phyloP scores from a whole-genome alignment of 257 asterid genomes.

The Handroanthus guayacan region DNA sequence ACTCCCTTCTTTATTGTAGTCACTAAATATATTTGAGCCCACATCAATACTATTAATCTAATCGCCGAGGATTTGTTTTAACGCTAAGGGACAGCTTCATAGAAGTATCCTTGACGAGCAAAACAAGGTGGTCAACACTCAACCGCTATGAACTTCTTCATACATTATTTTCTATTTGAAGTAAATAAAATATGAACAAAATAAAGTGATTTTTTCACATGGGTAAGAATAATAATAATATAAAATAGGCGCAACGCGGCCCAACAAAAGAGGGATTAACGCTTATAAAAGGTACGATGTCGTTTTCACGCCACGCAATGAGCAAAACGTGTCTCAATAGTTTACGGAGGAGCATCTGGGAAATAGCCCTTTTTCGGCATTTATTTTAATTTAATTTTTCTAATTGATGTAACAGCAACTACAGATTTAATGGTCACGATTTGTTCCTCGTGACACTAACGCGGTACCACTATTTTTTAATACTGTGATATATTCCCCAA shows the following conservation, averaged over 20 bases:
- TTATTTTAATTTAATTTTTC: background rate
- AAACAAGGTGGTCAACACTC: no score
- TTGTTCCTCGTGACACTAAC: background rate
- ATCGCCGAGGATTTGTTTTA: no score
- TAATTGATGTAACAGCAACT: background rate
- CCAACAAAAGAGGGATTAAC: background rate
- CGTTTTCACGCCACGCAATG: constrained; percentile 5
- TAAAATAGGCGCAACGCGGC: background rate
- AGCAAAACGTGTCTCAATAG: constrained; percentile 22
- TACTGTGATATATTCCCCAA: background rate
- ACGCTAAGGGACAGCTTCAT: no score
- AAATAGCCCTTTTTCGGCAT: background rate
- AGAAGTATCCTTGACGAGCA: no score
- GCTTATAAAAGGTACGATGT: background rate
- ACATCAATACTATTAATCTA: no score
- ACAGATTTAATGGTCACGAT: background rate
- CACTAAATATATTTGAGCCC: no score
- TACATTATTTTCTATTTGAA: no score
- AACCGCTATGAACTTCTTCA: no score
- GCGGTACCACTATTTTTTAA: constrained; percentile 2
- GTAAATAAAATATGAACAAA: no score
- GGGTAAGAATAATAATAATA: no score
- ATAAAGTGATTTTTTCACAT: no score
- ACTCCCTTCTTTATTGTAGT: no score
- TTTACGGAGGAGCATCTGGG: background rate